Conservation (phyloP, 2,329 filamentous ascomycete genomes). For the Aspergillus sergii region DNA sequence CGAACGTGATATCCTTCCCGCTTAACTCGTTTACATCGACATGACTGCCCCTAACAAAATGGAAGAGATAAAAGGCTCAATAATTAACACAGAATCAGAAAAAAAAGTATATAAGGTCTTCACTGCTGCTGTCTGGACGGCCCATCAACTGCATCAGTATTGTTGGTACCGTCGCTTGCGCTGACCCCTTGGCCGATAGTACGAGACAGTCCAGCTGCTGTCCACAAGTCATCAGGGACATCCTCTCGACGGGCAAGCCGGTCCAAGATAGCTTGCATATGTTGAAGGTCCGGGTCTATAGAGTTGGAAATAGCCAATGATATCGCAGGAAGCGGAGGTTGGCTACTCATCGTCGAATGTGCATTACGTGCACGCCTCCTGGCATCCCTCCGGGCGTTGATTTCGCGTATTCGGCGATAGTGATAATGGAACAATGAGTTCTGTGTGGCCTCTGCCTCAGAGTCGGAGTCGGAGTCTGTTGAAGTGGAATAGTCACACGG, state of each 20-base stretch:
- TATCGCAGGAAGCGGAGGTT: constrained; percentile 37
- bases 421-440: constrained; percentile 24
- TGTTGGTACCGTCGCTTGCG: constrained; percentile 25
- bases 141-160: constrained; percentile 23
- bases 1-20: constrained; percentile 14
- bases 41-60: constrained; percentile 3
- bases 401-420: constrained; percentile 20
- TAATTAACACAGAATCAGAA: constrained; percentile 21
- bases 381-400: constrained; percentile 24
- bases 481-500: constrained; percentile 42
- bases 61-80: constrained; percentile 4
- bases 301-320: constrained; percentile 35
- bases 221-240: constrained; percentile 83
- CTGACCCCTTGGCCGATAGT: constrained; percentile 43
- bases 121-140: constrained; percentile 15
- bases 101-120: constrained; percentile 7
- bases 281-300: constrained; percentile 51
- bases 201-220: constrained; percentile 66
- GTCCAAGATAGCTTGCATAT: constrained; percentile 73
- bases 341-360: constrained; percentile 37
- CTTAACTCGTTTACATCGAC: constrained; percentile 9
- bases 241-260: constrained; percentile 71
- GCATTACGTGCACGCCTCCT: constrained; percentile 27
- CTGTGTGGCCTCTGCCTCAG: constrained; percentile 30
- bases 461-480: constrained; percentile 38